phyloP scores from a whole-genome alignment of 805 yeast genomes.

The Diddensiella transvaalensis region DNA sequence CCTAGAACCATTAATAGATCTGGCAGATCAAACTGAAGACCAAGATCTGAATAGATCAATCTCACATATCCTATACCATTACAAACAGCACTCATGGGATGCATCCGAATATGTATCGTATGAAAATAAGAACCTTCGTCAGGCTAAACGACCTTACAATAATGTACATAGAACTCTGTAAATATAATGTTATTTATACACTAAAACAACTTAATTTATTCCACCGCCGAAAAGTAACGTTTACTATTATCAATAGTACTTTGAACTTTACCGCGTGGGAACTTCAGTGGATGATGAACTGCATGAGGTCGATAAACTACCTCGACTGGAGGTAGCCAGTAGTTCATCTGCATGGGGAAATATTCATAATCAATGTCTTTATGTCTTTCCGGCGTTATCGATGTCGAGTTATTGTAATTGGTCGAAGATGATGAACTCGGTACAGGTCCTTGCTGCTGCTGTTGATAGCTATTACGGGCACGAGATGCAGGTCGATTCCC shows the following conservation, averaged over 20 bases:
- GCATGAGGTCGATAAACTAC: constrained; percentile 55
- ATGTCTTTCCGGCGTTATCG: constrained; percentile 3
- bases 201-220: constrained; percentile 6
- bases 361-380: constrained; percentile 40
- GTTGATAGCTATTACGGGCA: too few relatives aligned
- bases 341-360: constrained; percentile 49
- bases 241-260: constrained; percentile 16
- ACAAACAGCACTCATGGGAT: neutral
- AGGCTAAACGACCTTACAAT: neutral
- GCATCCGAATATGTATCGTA: neutral
- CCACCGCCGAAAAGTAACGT: constrained; percentile 24
- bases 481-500: constrained; percentile 1
- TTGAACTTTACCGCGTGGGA: constrained; percentile 18
- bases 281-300: constrained; percentile 41
- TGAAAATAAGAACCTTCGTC: neutral
- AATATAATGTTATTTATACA: neutral
- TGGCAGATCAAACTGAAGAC: constrained; percentile 46
- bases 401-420: neutral
- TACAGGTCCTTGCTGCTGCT: neutral
- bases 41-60: constrained; percentile 18
- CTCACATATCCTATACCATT: constrained; percentile 1
- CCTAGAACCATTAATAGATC: constrained; percentile 35
- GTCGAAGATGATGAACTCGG: neutral
- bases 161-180: neutral
- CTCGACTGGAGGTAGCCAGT: constrained; percentile 52